A percentile compares a stretch with the other conserved stretches of the same genome.
phyloP scores from a whole-genome alignment of 75 land plant species.

The Pinus albicaulis region DNA sequence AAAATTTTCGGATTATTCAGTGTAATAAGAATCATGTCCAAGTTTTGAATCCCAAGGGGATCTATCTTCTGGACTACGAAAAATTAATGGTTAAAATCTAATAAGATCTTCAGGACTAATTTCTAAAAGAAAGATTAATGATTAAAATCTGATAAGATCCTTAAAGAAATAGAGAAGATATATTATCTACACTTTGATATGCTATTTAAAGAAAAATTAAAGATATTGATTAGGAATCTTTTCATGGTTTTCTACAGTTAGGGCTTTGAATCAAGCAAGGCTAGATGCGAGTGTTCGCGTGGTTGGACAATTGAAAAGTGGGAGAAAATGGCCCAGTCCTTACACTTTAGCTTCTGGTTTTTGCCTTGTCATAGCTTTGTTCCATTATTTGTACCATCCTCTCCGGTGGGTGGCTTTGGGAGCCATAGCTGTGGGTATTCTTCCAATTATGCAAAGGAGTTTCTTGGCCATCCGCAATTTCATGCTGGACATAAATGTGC shows the following conservation, averaged over 20 bases:
- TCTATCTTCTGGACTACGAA: too few relatives aligned
- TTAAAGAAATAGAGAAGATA: too few relatives aligned
- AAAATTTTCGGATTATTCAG: too few relatives aligned
- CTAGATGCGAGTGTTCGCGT: slow-evolving; percentile 71
- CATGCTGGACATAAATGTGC: slow-evolving; percentile 79
- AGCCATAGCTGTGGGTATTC: slow-evolving; percentile 67
- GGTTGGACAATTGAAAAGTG: slow-evolving; percentile 32
- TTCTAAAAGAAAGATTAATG: too few relatives aligned
- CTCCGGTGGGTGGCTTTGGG: slow-evolving; percentile 78
- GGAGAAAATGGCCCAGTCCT: slow-evolving; percentile 77
- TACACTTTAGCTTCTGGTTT: slow-evolving; percentile 60
- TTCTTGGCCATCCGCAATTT: slow-evolving; percentile 39
- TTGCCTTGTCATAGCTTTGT: slow-evolving; percentile 45
- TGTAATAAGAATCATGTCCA: too few relatives aligned
- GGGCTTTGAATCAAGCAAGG: slow-evolving; percentile 73
- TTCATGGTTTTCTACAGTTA: slow-evolving; percentile 34
- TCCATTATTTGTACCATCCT: slow-evolving; percentile 51
- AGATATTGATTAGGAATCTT: background rate
- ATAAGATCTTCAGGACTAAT: too few relatives aligned
- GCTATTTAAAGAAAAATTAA: background rate
- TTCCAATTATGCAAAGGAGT: slow-evolving; percentile 46
- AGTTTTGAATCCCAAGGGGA: too few relatives aligned
- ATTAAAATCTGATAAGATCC: too few relatives aligned
- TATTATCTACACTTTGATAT: background rate
- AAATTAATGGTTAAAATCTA: too few relatives aligned